Conservation (phyloP, 331 rosid genomes). For the Ulmus americana region DNA sequence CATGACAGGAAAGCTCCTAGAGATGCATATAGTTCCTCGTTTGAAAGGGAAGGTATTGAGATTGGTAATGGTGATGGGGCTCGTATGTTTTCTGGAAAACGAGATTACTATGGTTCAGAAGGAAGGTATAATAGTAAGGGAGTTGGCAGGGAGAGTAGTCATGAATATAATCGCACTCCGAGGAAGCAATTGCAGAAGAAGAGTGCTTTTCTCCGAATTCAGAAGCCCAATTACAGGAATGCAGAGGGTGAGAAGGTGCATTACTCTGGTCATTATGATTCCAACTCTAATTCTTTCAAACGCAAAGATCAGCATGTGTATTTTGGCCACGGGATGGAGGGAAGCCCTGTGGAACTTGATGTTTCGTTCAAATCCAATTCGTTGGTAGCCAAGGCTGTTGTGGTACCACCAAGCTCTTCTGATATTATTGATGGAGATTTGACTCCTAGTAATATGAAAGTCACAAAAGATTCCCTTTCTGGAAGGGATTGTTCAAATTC, state of each 20-base stretch:
- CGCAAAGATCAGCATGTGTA: constrained; percentile 50
- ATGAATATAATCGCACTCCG: constrained; percentile 45
- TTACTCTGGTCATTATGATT: constrained; percentile 39
- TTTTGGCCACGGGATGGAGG: constrained; percentile 39
- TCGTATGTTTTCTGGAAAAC: constrained; percentile 27
- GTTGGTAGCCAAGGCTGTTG: constrained; percentile 76
- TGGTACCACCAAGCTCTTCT: constrained; percentile 34
- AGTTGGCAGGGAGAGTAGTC: constrained; percentile 41
- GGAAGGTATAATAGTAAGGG: constrained; percentile 41
- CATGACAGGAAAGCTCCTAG: constrained; percentile 41
- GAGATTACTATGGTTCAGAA: constrained; percentile 48
- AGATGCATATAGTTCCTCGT: constrained; percentile 38
- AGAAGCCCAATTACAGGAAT: constrained; percentile 53
- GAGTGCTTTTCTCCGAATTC: constrained; percentile 85
- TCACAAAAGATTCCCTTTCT: constrained; percentile 17
- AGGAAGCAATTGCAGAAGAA: constrained; percentile 84
- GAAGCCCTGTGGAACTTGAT: constrained; percentile 73
- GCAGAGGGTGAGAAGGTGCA: constrained; percentile 48
- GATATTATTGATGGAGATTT: constrained; percentile 33
- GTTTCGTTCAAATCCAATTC: constrained; percentile 80
- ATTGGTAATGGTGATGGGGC: constrained; percentile 26
- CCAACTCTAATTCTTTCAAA: constrained; percentile 37
- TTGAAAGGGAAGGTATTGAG: constrained; percentile 35
- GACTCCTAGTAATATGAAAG: constrained; percentile 28
- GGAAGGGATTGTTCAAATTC: constrained; percentile 33